A percentile compares a stretch with the other conserved stretches of the same genome.
These are phyloP conservation scores for Chalaropsis ovoidea DNA, from an alignment of 2,329 filamentous ascomycete species.

Conservation along the genomic window DNA sequence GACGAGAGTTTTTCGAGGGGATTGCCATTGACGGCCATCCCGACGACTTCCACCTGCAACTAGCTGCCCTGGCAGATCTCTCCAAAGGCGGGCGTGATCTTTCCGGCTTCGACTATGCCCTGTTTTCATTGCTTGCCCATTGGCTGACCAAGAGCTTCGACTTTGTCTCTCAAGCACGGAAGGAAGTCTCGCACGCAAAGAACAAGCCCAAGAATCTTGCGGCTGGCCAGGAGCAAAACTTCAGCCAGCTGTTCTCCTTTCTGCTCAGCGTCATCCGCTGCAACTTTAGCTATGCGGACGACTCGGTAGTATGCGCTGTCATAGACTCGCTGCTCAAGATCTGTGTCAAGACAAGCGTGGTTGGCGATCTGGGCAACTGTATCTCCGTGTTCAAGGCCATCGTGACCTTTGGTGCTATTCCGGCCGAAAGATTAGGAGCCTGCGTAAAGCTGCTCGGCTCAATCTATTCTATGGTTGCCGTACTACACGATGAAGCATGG, in stretches of 20 bases:
- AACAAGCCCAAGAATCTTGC: conserved; percentile 27
- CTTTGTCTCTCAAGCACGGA: conserved; percentile 43
- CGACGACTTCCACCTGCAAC: conserved; percentile 56
- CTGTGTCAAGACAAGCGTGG: conserved; percentile 55
- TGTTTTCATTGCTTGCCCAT: conserved; percentile 50
- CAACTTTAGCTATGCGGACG: conserved; percentile 58
- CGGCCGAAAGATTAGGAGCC: conserved; percentile 49
- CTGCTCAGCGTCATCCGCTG: conserved; percentile 62
- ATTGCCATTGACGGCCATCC: conserved; percentile 46
- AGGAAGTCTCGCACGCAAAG: conserved; percentile 35
- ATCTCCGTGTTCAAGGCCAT: conserved; percentile 60
- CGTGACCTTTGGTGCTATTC: conserved; percentile 62
- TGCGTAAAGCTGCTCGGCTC: conserved; percentile 63
- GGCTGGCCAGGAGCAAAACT: conserved; percentile 48
- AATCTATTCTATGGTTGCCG: conserved; percentile 56
- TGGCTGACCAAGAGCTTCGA: conserved; percentile 52
- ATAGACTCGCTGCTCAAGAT: conserved; percentile 55
- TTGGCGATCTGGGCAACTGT: conserved; percentile 56
- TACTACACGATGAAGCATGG: conserved; percentile 56
- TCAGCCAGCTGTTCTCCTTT: conserved; percentile 55
- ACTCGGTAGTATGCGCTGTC: conserved; percentile 50
- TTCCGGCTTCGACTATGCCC: conserved; percentile 57
- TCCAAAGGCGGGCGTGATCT: conserved; percentile 52
- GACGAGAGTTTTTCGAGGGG: conserved; percentile 55
- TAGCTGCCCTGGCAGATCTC: conserved; percentile 52